Evolutionary conservation across 1,284 basidiomycete species (phyloP).

Genomic region (Termitomyces sp.): DNA sequence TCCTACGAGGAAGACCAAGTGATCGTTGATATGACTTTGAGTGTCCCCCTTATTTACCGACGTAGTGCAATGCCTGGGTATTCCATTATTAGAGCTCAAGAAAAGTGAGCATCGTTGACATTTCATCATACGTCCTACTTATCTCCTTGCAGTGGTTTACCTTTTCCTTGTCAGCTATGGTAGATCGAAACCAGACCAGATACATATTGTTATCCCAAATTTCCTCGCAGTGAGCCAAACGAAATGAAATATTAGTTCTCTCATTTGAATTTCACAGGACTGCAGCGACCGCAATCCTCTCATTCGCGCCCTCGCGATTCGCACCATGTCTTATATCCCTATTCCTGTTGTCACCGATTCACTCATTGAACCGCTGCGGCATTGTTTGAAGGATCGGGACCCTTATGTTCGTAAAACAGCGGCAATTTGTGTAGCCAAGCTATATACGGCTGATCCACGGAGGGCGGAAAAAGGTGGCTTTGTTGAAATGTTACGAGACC

Average conservation of each 20-base stretch:
- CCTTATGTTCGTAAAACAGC: conserved; percentile 97
- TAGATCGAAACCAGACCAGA: conserved; percentile 81
- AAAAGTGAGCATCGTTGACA: conserved; percentile 66
- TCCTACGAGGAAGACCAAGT: conserved; percentile 21
- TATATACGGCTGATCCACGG: conserved; percentile 82
- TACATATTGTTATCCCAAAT: conserved; percentile 82
- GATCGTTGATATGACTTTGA: conserved; percentile 31
- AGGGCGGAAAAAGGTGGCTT: conserved; percentile 83
- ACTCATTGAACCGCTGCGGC: conserved; percentile 79
- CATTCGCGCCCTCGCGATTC: conserved; percentile 87
- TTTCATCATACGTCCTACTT: background rate
- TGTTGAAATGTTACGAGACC: conserved; percentile 80
- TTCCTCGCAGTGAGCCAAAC: conserved; percentile 69
- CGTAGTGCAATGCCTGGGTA: conserved; percentile 84
- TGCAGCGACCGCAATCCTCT: conserved; percentile 90
- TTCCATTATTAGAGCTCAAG: conserved; percentile 93
- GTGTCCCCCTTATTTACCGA: conserved; percentile 93
- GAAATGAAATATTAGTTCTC: background rate
- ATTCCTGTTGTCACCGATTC: conserved; percentile 78
- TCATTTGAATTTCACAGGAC: conserved; percentile 50
- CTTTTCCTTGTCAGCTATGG: conserved; percentile 92
- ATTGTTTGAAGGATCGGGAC: conserved; percentile 85
- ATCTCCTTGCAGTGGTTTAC: conserved; percentile 72
- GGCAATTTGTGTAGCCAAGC: conserved; percentile 89
- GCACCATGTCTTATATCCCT: conserved; percentile 95